phyloP scores from a whole-genome alignment of 2,329 filamentous ascomycete genomes.

The Xylaria sp. region DNA sequence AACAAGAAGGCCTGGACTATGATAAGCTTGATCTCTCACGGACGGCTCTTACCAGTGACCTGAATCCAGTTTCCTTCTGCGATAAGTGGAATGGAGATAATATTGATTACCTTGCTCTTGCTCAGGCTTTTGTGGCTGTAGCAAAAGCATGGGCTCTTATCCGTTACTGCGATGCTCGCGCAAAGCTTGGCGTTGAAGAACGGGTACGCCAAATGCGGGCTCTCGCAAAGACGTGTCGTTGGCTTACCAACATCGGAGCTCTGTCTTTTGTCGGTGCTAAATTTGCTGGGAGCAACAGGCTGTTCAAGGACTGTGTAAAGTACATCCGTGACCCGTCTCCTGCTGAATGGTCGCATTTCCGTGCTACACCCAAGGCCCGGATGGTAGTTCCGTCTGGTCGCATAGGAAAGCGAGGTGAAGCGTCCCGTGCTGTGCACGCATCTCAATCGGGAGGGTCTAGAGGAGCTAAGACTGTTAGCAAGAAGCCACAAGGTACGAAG shows the following conservation, averaged over 20 bases:
- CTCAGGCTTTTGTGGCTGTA: conserved; percentile 67
- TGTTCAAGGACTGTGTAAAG: conserved; percentile 72
- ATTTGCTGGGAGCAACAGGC: conserved; percentile 58
- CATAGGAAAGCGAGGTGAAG: conserved; percentile 46
- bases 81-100: conserved; percentile 66
- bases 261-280: conserved; percentile 68
- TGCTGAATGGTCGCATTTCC: conserved; percentile 67
- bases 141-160: conserved; percentile 69
- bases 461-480: conserved; percentile 31
- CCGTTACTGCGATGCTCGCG: conserved; percentile 67
- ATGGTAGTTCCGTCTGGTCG: conserved; percentile 48
- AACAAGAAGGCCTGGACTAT: conserved; percentile 50
- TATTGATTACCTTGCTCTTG: conserved; percentile 68
- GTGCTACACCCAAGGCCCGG: conserved; percentile 60
- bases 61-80: conserved; percentile 67
- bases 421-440: conserved; percentile 44
- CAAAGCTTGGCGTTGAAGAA: conserved; percentile 67
- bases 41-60: conserved; percentile 55
- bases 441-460: conserved; percentile 36
- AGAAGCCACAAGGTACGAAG: conserved; percentile 27
- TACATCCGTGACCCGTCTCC: conserved; percentile 66
- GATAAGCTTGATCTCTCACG: conserved; percentile 55
- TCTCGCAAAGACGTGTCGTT: conserved; percentile 67
- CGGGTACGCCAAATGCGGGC: conserved; percentile 70
- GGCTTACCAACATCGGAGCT: conserved; percentile 65